Conservation (phyloP, 2,329 filamentous ascomycete species). For the Venturia asperata region DNA sequence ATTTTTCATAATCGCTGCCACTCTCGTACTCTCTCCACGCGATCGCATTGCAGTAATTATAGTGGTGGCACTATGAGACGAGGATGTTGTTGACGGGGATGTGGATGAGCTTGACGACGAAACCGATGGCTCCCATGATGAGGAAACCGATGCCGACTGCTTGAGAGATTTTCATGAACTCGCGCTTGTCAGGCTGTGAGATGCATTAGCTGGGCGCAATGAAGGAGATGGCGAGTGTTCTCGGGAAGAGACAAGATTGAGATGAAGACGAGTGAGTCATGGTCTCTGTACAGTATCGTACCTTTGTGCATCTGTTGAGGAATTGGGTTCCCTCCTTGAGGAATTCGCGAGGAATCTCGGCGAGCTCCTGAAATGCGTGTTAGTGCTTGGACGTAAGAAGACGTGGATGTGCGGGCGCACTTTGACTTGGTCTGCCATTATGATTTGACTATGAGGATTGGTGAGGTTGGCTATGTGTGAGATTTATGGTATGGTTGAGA, state of each 20-base stretch:
- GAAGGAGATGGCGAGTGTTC: neutral
- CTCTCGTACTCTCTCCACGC: neutral
- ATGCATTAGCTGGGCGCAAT: constrained; percentile 1
- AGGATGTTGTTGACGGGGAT: constrained; percentile 65
- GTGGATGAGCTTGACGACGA: constrained; percentile 64
- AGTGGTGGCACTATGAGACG: constrained; percentile 33
- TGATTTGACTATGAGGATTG: neutral
- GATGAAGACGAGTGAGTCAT: neutral
- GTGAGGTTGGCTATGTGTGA: neutral
- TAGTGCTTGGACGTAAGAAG: neutral
- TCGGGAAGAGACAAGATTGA: neutral
- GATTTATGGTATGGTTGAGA: neutral
- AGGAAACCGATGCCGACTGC: constrained; percentile 64
- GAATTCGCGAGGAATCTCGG: constrained; percentile 20
- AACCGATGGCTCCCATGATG: constrained; percentile 64
- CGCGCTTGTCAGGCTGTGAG: constrained; percentile 8
- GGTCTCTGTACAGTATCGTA: neutral
- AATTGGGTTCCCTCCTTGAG: constrained; percentile 54
- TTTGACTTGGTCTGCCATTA: constrained; percentile 19
- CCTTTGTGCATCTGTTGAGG: constrained; percentile 55
- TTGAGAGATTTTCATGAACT: constrained; percentile 51
- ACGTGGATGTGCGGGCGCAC: neutral
- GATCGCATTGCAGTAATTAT: neutral
- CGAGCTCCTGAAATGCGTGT: constrained; percentile 18
- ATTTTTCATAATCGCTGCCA: too few species aligned